Base-by-base conservation (phyloP, 768 basidiomycete species). In the Podaxis sp. region DNA sequence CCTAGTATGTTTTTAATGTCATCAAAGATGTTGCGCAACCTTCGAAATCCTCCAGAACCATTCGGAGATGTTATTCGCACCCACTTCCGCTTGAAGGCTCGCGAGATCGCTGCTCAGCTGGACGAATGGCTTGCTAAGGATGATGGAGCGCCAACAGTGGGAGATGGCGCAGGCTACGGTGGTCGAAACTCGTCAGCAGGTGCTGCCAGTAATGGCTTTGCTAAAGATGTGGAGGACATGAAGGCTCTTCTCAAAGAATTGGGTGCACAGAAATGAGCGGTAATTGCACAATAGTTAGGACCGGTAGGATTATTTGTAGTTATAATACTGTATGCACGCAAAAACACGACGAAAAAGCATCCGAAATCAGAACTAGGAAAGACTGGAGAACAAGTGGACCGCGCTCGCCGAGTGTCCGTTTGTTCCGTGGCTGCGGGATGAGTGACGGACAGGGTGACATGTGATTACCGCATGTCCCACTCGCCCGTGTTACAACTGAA, bases 41-140 rank as follows among this genome's bases (percentile, higher is more conserved):
- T 95, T 68, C 88, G 86, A 71, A 83, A 82, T 59, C 88, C 91
- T 32, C 91, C 92, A 7, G 90, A 93, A 66, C 91, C 91, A 56
- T 97, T 94, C 68, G 85, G 76, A 32, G 91, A 94, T 61, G 83
- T 96, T 59, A 89, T 98, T 68, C 87, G 83, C 36, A 95, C 93
- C 0, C 95, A 98, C 73, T 98, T 93, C 77, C 82, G 90, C 16
- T 75, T 97, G 61, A 98, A 98, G 68, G 86, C 91, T 0, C 77
- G 76, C 52, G 81, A 82, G 2, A 84, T 98, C 61, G 72, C 74
- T 21, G 70, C 80, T 23, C 94, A 95, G 72, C 77, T 98, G 46
- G 88, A 94, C 65, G 77, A 84, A 59, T 97, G 92, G 92, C 76
- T 91, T 37, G 67, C 71, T 3, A 73, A 82, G 57, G 94, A 96